Evolutionary conservation across 768 basidiomycete species (phyloP), one percentile per base, ranked within the genome.

Genomic region (Chiua virens): DNA sequence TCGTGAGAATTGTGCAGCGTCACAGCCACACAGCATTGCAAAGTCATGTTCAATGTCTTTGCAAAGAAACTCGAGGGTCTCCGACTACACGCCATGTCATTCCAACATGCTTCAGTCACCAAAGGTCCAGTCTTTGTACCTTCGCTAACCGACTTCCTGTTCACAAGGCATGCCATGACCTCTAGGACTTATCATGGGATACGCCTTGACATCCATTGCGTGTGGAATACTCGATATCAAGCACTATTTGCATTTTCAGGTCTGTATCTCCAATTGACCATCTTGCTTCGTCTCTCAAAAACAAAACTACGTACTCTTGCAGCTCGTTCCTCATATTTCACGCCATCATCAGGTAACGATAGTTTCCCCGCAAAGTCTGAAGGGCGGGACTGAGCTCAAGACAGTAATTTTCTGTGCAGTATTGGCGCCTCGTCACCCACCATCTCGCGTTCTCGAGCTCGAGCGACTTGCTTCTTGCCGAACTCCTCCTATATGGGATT

Each of bases 261-360:
- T 84, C 56, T 56, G 75, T 58, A 15, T 48, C 45, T 49, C 30
- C 49, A 36, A 27, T 46, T n/a, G 36, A 8, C 21, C 42, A 37
- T 14, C 41, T 30, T 40, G 35, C 17, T 15, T 41, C 45, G 34
- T 35, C 41, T 47, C 53, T 54, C 32, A 58, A 17, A 17, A 28
- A n/a, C n/a, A n/a, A 39, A 42, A 2, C 21, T 15, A 20, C 53
- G 43, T 62, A 27, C 22, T 42, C n/a, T 37, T 30, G 38, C 55
- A 93, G 85, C 79, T 95, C 36, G 80, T 89, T 18, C 94, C 93
- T 3, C 93, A 97, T 65, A 78, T 97, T 42, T 92, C 90, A n/a
- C 82, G 81, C 47, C 81, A 95, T 66, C 88, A 91, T 62, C 93
- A 96, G 77, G 93, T 91, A 73, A 53, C 46, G 51, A 46, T 18